Evolutionary conservation across 768 basidiomycete genomes (phyloP), one percentile per base, ranked within the genome.

Genomic region (Ephemerocybe angulata): DNA sequence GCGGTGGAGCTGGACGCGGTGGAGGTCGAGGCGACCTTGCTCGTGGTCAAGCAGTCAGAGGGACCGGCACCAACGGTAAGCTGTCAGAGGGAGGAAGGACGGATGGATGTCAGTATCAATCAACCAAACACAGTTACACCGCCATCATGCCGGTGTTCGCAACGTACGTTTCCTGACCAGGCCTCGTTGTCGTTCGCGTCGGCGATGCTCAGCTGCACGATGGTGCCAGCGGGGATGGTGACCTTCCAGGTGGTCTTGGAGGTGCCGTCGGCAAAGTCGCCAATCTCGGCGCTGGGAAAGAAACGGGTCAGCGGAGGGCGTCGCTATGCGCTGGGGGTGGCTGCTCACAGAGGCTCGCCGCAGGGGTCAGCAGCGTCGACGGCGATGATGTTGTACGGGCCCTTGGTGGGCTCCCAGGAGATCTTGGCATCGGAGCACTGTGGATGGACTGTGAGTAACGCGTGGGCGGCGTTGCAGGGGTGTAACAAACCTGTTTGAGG

Each of bases 111-210:
- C n/a, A 56, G 54, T 29, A 17, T 40, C 8, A 35, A 35, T 35
- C 33, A 8, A 35, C 17, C 33, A 35, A 8, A 8, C 33, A 17
- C 17, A 17, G 33, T 8, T 17, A 35, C 33, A 35, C 8, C 33
- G 33, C 33, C 33, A 35, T 35, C 33, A 35, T 59, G 19, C 15
- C 31, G 13, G 44, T 25, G 21, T 25, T 52, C 15, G 42, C 57
- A 17, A 76, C 83, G 64, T 57, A 89, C 88, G 11, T 59, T 61
- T 31, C 71, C 74, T 59, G 81, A 83, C 89, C 89, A 92, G 3
- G 79, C 87, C 61, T 90, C 87, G 3, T 84, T 64, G 27, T 72
- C 80, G 30, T 62, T 52, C 1, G 69, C 62, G 63, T 89, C 87
- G 56, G 78, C 66, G 17, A 88, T 57, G 15, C 78, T 85, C 29